These are phyloP conservation scores for Lodderomyces metapsilosis DNA, from an alignment of 1,139 yeast species.

Conservation along the genomic window DNA sequence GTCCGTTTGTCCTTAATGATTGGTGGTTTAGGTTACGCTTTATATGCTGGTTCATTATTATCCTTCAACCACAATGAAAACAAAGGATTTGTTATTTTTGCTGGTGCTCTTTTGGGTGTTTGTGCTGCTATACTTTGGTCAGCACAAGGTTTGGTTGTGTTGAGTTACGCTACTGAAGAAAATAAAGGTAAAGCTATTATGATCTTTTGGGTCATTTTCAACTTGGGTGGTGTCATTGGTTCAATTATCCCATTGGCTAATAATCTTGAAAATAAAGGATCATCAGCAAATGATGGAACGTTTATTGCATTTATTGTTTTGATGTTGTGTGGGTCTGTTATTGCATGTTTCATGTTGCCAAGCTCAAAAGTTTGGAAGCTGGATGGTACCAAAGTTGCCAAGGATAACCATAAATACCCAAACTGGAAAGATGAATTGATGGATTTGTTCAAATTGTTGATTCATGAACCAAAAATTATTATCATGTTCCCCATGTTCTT, in stretches of 20 bases:
- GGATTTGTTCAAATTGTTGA: constrained; percentile 40
- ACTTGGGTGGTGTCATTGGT: constrained; percentile 63
- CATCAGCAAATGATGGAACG: constrained; percentile 52
- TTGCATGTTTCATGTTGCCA: constrained; percentile 51
- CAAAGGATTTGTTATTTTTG: constrained; percentile 53
- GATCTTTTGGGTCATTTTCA: constrained; percentile 63
- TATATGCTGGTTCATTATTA: constrained; percentile 54
- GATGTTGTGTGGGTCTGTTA: constrained; percentile 47
- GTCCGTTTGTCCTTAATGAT: constrained; percentile 45
- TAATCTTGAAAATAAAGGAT: constrained; percentile 36
- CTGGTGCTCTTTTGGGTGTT: constrained; percentile 60
- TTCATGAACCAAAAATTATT: constrained; percentile 45
- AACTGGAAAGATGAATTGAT: constrained; percentile 46
- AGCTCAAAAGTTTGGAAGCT: constrained; percentile 48
- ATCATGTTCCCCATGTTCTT: constrained; percentile 60
- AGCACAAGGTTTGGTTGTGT: constrained; percentile 58
- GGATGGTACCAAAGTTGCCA: constrained; percentile 51
- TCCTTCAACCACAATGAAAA: constrained; percentile 48
- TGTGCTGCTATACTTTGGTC: constrained; percentile 62
- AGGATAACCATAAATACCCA: constrained; percentile 39
- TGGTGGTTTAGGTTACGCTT: constrained; percentile 58
- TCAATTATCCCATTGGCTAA: constrained; percentile 55
- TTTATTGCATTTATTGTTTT: constrained; percentile 57
- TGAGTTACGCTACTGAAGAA: constrained; percentile 58
- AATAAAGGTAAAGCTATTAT: constrained; percentile 54